Percentiles rank a stretch among this genome's conserved stretches.
Conservation (phyloP, 805 yeast species). For the Candida montana region DNA sequence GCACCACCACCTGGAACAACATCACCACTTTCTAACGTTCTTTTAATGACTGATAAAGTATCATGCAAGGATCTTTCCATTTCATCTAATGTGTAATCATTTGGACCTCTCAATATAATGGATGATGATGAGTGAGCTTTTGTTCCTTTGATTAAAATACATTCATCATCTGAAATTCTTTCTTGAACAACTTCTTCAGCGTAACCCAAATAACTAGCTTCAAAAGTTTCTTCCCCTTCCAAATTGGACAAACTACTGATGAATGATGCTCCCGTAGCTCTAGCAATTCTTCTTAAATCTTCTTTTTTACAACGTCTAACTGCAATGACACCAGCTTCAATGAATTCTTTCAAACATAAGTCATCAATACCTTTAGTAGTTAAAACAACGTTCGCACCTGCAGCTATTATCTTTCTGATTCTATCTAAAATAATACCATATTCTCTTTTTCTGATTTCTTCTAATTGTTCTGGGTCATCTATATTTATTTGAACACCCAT, state of each 20-base stretch:
- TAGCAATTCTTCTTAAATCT: conserved; percentile 92
- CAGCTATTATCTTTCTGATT: conserved; percentile 83
- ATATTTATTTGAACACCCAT: conserved; percentile 96
- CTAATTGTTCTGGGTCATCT: conserved; percentile 96
- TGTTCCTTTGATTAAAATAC: conserved; percentile 86
- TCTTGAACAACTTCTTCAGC: conserved; percentile 94
- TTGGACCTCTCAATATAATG: conserved; percentile 90
- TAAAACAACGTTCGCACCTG: conserved; percentile 83
- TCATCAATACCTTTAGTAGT: conserved; percentile 96
- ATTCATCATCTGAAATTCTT: conserved; percentile 90
- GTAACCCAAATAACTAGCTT: conserved; percentile 72
- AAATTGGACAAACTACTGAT: conserved; percentile 82
- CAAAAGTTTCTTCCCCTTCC: conserved; percentile 87
- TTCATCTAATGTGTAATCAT: conserved; percentile 92
- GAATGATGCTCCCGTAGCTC: conserved; percentile 96
- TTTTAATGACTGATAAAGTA: conserved; percentile 88
- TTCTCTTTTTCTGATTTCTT: conserved; percentile 86
- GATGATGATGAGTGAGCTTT: conserved; percentile 94
- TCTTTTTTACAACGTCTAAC: conserved; percentile 96
- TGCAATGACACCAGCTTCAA: conserved; percentile 84
- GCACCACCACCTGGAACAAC: conserved; percentile 99
- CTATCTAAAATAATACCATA: conserved; percentile 64
- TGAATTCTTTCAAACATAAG: conserved; percentile 92
- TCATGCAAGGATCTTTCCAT: conserved; percentile 98
- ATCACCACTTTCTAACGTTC: conserved; percentile 89